Evolutionary conservation across 352 stramenopile genomes (phyloP), one percentile per base, ranked within the genome.

Genomic region (Phytophthora macrochlamydospora): DNA sequence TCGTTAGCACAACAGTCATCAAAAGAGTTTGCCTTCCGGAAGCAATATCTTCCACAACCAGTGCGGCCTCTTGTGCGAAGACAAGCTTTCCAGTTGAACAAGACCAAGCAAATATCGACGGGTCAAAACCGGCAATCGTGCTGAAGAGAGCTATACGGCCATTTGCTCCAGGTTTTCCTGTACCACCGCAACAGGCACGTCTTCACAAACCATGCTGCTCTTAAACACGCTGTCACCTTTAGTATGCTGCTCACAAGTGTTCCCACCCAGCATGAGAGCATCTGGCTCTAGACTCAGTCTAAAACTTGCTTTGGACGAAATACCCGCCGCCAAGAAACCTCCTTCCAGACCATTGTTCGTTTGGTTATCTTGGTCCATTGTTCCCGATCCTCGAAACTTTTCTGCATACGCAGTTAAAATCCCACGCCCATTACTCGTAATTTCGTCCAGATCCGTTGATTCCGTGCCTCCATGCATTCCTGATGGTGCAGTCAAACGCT

Each of bases 31-130:
- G 68, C 8, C 50, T 6, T 0, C 74, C 69, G 4, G 71, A 71
- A 32, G 51, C 52, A 11, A 87, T 43, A 13, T 76, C 48, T 18
- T 87, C 78, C n/a, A 84, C 33, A 24, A 81, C 75, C 42, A 85
- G 46, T 0, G 67, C 42, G 0, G 61, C 13, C 0, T 59, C 68
- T 29, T 51, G 60, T 4, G 65, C 45, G 18, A 63, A 73, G 3
- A 85, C n/a, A 14, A 87, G 31, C 14, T 72, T 71, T 6, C 76
- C 78, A 2, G 57, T 69, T 3, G 60, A 45, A 44, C 71, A 71
- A 0, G 78, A 78, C 78, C 78, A 87, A 29, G 31, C 48, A 35
- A 79, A 67, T 1, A 51, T 66, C 2, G 35, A 58, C 4, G 65
- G 32, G 42, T 73, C 51, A 33, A 68, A 58, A 0, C 62, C 67